A percentile compares a stretch with the other conserved stretches of the same genome.
phyloP scores from a whole-genome alignment of 805 yeast genomes.

The Starmerella gropengiesseri region DNA sequence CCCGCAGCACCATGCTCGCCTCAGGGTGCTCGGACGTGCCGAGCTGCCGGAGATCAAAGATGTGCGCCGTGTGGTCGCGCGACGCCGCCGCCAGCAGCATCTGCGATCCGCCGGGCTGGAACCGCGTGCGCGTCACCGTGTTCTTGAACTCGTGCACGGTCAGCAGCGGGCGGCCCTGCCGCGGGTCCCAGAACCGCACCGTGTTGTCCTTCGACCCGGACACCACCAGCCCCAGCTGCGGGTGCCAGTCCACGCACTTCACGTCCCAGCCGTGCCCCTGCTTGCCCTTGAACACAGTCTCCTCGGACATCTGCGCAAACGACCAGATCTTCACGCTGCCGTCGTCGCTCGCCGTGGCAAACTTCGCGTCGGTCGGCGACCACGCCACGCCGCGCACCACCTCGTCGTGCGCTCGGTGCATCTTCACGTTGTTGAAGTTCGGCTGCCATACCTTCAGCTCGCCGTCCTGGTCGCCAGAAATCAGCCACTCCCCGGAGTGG shows the following conservation, averaged over 20 bases:
- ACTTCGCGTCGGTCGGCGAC: constrained; percentile 81
- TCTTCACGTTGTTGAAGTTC: constrained; percentile 87
- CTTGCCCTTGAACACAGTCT: constrained; percentile 57
- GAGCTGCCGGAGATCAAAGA: constrained; percentile 61
- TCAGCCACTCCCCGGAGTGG: constrained; percentile 86
- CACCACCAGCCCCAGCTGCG: constrained; percentile 70
- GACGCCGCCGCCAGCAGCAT: constrained; percentile 74
- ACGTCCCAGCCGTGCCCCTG: constrained; percentile 91
- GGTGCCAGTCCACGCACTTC: constrained; percentile 95
- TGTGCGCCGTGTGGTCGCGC: constrained; percentile 75
- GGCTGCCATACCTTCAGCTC: constrained; percentile 94
- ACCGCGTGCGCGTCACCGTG: constrained; percentile 74
- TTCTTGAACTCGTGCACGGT: constrained; percentile 89
- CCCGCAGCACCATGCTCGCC: constrained; percentile 42
- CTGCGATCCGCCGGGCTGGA: constrained; percentile 71
- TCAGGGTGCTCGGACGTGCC: constrained; percentile 4
- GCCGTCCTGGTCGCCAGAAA: constrained; percentile 91
- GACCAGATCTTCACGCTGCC: constrained; percentile 86
- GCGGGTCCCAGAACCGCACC: constrained; percentile 92
- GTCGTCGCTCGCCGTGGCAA: constrained; percentile 92
- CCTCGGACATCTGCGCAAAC: constrained; percentile 76
- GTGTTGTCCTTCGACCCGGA: constrained; percentile 93
- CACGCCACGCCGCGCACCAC: constrained; percentile 80
- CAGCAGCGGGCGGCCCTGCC: constrained; percentile 53
- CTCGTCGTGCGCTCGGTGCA: constrained; percentile 61